Percentiles rank a stretch among this genome's conserved stretches.
Evolutionary conservation across 192 early-diverging fungal genomes (phyloP).

Genomic region (Coemansia sp.): DNA sequence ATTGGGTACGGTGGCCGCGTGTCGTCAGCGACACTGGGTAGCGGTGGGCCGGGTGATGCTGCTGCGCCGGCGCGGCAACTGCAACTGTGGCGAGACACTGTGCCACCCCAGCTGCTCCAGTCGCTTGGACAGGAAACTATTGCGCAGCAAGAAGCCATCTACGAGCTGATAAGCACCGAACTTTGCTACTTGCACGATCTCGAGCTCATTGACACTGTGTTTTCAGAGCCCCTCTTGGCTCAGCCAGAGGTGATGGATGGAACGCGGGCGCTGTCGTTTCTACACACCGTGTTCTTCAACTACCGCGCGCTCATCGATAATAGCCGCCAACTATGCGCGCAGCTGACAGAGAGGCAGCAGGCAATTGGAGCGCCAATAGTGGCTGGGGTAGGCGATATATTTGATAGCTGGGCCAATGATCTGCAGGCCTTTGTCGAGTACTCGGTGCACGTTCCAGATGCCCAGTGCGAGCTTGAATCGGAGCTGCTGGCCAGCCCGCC

Average conservation of each 20-base stretch:
- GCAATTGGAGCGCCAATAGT: slow-evolving; percentile 59
- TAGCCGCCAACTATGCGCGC: slow-evolving; percentile 58
- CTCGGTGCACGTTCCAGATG: slow-evolving; percentile 77
- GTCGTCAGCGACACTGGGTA: slow-evolving; percentile 18
- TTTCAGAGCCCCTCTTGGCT: slow-evolving; percentile 58
- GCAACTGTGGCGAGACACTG: slow-evolving; percentile 52
- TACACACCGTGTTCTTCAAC: slow-evolving; percentile 77
- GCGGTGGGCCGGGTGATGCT: background rate
- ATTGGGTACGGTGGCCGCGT: background rate
- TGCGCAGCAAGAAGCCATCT: slow-evolving; percentile 81
- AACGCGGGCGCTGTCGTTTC: slow-evolving; percentile 60
- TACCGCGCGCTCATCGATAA: slow-evolving; percentile 60
- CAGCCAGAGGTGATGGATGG: slow-evolving; percentile 61
- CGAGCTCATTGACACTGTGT: slow-evolving; percentile 74
- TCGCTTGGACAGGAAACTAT: slow-evolving; percentile 23
- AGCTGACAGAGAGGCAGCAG: slow-evolving; percentile 58
- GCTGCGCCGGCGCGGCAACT: slow-evolving; percentile 19
- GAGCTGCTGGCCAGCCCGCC: slow-evolving; percentile 65
- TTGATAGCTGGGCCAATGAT: slow-evolving; percentile 64
- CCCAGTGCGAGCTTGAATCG: slow-evolving; percentile 75
- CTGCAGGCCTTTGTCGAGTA: slow-evolving; percentile 83
- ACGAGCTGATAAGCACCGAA: slow-evolving; percentile 86
- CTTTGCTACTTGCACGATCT: slow-evolving; percentile 86
- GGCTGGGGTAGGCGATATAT: slow-evolving; percentile 78
- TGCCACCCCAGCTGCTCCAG: slow-evolving; percentile 34